Evolutionary conservation across 805 yeast genomes (phyloP).

Genomic region (Priceomyces haplophilus): DNA sequence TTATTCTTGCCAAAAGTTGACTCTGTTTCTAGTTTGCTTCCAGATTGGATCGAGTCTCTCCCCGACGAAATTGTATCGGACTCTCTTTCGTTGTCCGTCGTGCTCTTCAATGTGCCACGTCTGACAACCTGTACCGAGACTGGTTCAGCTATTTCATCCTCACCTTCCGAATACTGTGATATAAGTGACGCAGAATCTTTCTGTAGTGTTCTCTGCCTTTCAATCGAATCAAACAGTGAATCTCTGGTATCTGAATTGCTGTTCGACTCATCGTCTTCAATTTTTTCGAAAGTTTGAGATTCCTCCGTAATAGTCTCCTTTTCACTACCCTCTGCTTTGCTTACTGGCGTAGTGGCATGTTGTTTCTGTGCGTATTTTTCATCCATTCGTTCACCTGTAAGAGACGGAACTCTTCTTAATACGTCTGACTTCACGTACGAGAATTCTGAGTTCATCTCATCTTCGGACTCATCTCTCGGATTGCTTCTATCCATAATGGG

Average conservation of each 20-base stretch:
- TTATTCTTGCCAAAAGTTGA: not conserved
- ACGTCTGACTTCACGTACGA: constrained; percentile 11
- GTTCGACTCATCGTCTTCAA: not conserved
- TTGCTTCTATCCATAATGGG: constrained; percentile 1
- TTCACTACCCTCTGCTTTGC: not conserved
- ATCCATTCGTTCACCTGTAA: not conserved
- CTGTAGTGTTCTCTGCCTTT: constrained; percentile 2
- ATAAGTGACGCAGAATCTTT: constrained; percentile 6
- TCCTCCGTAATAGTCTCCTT: not conserved
- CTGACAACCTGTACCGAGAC: constrained; percentile 21
- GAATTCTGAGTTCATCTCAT: constrained; percentile 8
- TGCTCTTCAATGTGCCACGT: constrained; percentile 9
- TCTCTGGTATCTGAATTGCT: constrained; percentile 1
- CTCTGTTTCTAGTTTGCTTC: constrained; percentile 13
- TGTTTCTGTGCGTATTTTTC: not conserved
- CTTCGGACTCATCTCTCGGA: not conserved
- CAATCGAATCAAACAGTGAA: constrained; percentile 3
- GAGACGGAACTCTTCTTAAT: not conserved
- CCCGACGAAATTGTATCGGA: not conserved
- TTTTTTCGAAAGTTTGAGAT: not conserved
- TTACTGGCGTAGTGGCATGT: not conserved
- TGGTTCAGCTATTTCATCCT: constrained; percentile 18
- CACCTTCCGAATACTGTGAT: constrained; percentile 22
- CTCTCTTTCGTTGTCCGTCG: not conserved
- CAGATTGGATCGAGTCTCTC: not conserved